Base-by-base conservation (phyloP, 2,329 filamentous ascomycete genomes). In the Ophiostoma populinum region DNA sequence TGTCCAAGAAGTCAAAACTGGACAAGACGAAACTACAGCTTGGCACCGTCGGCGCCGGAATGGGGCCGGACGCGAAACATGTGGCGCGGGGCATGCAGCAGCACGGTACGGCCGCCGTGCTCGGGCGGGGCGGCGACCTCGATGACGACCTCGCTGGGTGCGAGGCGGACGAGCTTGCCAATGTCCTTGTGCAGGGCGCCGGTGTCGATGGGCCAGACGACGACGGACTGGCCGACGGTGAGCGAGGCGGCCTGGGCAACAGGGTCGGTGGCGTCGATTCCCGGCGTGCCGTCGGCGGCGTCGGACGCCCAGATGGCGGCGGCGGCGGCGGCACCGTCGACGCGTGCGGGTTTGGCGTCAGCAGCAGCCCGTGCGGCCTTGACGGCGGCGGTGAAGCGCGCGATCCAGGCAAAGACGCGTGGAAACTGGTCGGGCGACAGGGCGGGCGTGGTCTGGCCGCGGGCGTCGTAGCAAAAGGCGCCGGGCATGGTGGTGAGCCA, bases 131-230 rank as follows among this genome's bases (percentile, higher is more conserved):
- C 26, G 11, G 38, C 47, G 11, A 62, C 59, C 49, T 71, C 64
- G 41, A 77, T 56, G 2, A 76, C 71, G 7, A 74, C 58, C 56
- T 79, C 70, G 30, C 58, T 53, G 16, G 48, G 47, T 28, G 57
- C 57, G 34, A 80, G 46, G 18, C 58, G 57, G 11, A 75, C 54
- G 40, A 80, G 52, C 27, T 38, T 54, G 0, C 76, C 76, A 2
- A 49, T 47, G 46, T 80, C 75, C 43, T 61, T 65, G 47, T 73
- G 60, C n/a, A 50, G 59, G 35, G 55, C 61, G 6, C 75, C 75
- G 29, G 66, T 65, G 48, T 81, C 75, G 2, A 62, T 66, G 5
- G 75, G 76, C 58, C 63, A 71, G 18, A 79, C 52, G 48, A 62
- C 56, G 4, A 82, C 67, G 29, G 50, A 42, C 20, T 67, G 56